Evolutionary conservation across 2,329 filamentous ascomycete species (phyloP).

Genomic region (Alternaria conjuncta): DNA sequence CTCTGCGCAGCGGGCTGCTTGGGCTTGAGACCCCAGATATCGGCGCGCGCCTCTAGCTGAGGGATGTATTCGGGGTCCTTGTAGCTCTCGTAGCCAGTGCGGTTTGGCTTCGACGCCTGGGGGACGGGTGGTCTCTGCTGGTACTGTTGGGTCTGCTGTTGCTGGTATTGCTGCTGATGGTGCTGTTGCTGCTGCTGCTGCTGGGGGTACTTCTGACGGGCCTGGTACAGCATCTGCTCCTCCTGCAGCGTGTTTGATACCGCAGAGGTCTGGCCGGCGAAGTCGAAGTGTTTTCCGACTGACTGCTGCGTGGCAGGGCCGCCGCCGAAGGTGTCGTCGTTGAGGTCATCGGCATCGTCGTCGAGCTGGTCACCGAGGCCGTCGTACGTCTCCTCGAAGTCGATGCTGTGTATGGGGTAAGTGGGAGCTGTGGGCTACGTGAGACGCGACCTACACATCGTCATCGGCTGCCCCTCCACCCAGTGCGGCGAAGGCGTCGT

Average conservation of each 20-base stretch:
- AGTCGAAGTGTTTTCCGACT: constrained; percentile 94
- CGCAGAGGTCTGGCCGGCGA: constrained; percentile 90
- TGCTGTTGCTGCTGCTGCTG: constrained; percentile 33
- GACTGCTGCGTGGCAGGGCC: constrained; percentile 56
- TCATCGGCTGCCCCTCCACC: constrained; percentile 65
- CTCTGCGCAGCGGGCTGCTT: constrained; percentile 56
- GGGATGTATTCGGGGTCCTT: constrained; percentile 82
- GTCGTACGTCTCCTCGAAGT: constrained; percentile 98
- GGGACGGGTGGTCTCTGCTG: constrained; percentile 52
- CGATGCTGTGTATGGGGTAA: constrained; percentile 65
- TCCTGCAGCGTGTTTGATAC: constrained; percentile 86
- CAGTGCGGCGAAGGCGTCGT: constrained; percentile 88
- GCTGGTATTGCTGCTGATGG: constrained; percentile 35
- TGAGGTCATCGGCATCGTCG: constrained; percentile 91
- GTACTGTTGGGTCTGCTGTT: constrained; percentile 6
- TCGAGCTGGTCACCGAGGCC: constrained; percentile 89
- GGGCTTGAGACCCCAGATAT: constrained; percentile 83
- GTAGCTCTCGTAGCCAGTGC: constrained; percentile 92
- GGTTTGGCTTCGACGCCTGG: constrained; percentile 64
- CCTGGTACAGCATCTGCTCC: constrained; percentile 83
- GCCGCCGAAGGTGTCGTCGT: constrained; percentile 87
- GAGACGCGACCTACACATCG: constrained; percentile 59
- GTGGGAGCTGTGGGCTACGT: constrained; percentile 41
- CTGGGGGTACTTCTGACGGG: constrained; percentile 66
- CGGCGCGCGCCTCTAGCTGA: constrained; percentile 90